phyloP scores from a whole-genome alignment of 2,329 filamentous ascomycete genomes.

The Aspergillus carbonarius region DNA sequence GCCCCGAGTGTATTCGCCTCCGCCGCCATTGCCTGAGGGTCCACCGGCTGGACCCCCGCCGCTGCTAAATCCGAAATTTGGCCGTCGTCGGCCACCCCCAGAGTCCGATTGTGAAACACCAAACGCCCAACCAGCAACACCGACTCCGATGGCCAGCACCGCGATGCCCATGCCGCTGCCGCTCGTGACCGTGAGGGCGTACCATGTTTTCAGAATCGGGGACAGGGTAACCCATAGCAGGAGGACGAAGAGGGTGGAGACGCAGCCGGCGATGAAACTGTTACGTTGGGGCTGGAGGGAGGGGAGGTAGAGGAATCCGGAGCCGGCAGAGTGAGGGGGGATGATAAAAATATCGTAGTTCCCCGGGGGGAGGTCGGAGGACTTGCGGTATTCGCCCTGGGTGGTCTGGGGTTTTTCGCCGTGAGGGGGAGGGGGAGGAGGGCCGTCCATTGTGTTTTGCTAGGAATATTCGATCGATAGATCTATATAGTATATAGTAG shows the following conservation, averaged over 20 bases:
- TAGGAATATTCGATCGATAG: not conserved
- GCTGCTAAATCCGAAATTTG: conserved; percentile 18
- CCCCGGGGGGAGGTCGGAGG: conserved; percentile 70
- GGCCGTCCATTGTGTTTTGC: conserved; percentile 37
- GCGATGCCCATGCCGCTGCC: conserved; percentile 73
- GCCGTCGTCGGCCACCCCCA: conserved; percentile 18
- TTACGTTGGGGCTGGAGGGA: conserved; percentile 82
- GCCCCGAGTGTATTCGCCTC: not conserved
- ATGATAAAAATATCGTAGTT: conserved; percentile 98
- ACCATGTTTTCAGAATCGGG: conserved; percentile 73
- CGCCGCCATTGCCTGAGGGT: not conserved
- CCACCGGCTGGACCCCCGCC: not conserved
- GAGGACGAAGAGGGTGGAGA: conserved; percentile 70
- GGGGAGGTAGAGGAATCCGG: conserved; percentile 91
- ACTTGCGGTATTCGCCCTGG: conserved; percentile 49
- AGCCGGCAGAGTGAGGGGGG: conserved; percentile 83
- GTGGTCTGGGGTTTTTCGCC: conserved; percentile 71
- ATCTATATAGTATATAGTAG: conserved; percentile 2
- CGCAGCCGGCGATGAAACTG: conserved; percentile 86
- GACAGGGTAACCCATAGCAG: conserved; percentile 71
- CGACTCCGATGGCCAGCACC: conserved; percentile 70
- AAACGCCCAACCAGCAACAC: conserved; percentile 73
- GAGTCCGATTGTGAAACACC: conserved; percentile 61
- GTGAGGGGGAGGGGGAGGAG: conserved; percentile 81
- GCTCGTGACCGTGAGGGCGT: conserved; percentile 66